phyloP scores from a whole-genome alignment of 495 filamentous ascomycete genomes.

The Sphaerosporella brunnea region DNA sequence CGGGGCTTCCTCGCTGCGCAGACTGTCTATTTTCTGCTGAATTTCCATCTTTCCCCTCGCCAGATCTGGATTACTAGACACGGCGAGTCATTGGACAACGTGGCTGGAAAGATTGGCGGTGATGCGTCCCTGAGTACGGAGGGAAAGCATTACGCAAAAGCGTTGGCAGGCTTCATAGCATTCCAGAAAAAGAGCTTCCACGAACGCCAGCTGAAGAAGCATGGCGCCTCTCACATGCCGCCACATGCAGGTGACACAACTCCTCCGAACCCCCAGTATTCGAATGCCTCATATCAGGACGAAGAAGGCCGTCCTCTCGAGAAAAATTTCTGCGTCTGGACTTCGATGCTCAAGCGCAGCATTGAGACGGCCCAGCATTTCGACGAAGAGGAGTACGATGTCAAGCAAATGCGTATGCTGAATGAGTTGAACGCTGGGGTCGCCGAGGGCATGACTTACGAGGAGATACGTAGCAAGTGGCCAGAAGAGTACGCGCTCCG shows the following conservation, averaged over 20 bases:
- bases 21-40: constrained; percentile 79
- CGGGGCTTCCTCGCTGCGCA: constrained; percentile 80
- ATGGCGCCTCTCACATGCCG: constrained; percentile 39
- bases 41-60: constrained; percentile 85
- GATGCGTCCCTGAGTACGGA: constrained; percentile 75
- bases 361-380: constrained; percentile 73
- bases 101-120: constrained; percentile 74
- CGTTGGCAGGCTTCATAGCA: constrained; percentile 26
- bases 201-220: constrained; percentile 29
- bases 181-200: constrained; percentile 19
- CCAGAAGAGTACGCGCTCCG: constrained; percentile 63
- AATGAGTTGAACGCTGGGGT: constrained; percentile 85
- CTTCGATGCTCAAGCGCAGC: constrained; percentile 80
- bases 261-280: constrained; percentile 78
- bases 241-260: constrained; percentile 76
- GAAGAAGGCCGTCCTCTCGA: constrained; percentile 37
- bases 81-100: constrained; percentile 82
- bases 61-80: constrained; percentile 98
- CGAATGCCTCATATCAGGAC: constrained; percentile 28
- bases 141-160: constrained; percentile 67
- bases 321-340: constrained; percentile 97
- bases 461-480: constrained; percentile 57
- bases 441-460: constrained; percentile 75
- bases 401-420: constrained; percentile 95
- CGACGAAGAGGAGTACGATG: constrained; percentile 90